A percentile compares a stretch with the other conserved stretches of the same genome.
Conservation (phyloP, 1,284 basidiomycete species). For the Cutaneotrichosporon sp. region DNA sequence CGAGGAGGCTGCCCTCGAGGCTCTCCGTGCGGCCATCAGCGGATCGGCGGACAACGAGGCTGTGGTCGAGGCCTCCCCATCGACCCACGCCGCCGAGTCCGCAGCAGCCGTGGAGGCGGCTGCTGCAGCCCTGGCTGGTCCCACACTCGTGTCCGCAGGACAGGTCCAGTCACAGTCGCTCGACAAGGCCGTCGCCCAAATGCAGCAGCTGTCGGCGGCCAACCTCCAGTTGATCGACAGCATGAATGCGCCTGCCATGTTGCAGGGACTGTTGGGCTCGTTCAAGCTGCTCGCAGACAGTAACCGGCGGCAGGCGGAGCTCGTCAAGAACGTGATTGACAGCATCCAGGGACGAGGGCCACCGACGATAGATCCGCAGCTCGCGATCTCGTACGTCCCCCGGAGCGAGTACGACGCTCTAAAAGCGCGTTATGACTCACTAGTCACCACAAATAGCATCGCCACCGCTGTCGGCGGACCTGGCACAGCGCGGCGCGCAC, state of each 20-base stretch:
- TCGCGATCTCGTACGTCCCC: conserved; percentile 32
- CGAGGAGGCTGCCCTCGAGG: conserved; percentile 39
- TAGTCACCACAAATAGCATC: conserved; percentile 23
- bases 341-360: conserved; percentile 23
- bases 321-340: conserved; percentile 34
- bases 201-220: conserved; percentile 30
- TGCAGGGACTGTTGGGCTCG: conserved; percentile 36
- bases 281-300: conserved; percentile 37
- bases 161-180: conserved; percentile 28
- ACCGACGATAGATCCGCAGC: conserved; percentile 32
- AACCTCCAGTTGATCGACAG: conserved; percentile 35
- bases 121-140: background rate
- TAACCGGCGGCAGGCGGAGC: conserved; percentile 37
- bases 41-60: conserved; percentile 15
- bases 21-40: conserved; percentile 37
- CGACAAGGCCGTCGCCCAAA: conserved; percentile 28
- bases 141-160: conserved; percentile 22
- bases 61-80: background rate
- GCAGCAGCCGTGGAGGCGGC: conserved; percentile 1
- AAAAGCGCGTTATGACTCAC: conserved; percentile 40
- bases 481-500: conserved; percentile 11
- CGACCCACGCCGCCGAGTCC: background rate
- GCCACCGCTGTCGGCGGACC: conserved; percentile 4
- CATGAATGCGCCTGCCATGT: conserved; percentile 33
- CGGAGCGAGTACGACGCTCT: conserved; percentile 42